A percentile compares a stretch with the other conserved stretches of the same genome.
Evolutionary conservation across 768 basidiomycete genomes (phyloP).

Genomic region (Boletus pseudopeckii): DNA sequence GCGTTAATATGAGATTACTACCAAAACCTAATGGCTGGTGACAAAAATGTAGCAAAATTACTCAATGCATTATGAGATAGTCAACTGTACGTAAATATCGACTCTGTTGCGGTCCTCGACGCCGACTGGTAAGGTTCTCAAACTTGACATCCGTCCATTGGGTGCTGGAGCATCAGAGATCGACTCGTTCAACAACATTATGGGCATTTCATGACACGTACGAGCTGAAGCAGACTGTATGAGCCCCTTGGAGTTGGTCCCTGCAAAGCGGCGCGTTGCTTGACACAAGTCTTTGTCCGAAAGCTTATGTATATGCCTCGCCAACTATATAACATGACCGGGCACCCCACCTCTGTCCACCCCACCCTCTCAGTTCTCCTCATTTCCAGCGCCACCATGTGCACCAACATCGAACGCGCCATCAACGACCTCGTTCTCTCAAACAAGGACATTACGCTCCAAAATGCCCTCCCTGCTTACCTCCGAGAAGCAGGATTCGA

Average conservation of each 20-base stretch:
- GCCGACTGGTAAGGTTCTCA: background rate
- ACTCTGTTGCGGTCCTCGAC: background rate
- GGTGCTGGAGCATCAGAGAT: background rate
- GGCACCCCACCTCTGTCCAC: background rate
- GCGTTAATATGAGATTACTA: too few relatives aligned
- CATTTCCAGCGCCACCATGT: slow-evolving; percentile 2
- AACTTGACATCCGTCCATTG: background rate
- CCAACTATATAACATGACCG: background rate
- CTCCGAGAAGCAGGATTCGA: slow-evolving; percentile 12
- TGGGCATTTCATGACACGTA: background rate
- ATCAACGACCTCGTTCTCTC: slow-evolving; percentile 7
- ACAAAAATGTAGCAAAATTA: too few relatives aligned
- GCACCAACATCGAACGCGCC: slow-evolving; percentile 13
- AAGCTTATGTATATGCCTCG: background rate
- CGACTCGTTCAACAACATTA: background rate
- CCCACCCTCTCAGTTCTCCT: background rate
- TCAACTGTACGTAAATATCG: background rate
- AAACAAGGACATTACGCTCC: slow-evolving; percentile 5
- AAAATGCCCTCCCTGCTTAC: slow-evolving; percentile 8
- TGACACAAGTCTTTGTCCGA: slow-evolving; percentile 6
- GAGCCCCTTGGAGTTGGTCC: slow-evolving; percentile 2
- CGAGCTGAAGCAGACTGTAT: background rate
- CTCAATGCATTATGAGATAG: too few relatives aligned
- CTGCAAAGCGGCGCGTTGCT: background rate
- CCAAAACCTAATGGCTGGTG: too few relatives aligned